Percentiles rank a stretch among this genome's conserved stretches.
phyloP scores from a whole-genome alignment of 805 yeast genomes.

The Hanseniaspora lindneri region DNA sequence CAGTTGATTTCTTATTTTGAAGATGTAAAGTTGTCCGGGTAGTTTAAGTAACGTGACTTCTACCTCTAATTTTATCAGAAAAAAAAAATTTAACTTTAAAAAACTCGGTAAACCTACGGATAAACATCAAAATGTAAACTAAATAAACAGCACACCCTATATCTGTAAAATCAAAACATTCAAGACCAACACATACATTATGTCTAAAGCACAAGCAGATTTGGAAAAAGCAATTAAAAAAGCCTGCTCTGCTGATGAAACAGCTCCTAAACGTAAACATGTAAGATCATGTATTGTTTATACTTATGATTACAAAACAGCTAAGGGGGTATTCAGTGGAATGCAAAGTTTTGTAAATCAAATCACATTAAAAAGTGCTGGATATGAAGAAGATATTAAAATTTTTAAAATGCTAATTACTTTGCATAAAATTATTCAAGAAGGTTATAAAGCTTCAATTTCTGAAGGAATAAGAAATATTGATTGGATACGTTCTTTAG shows the following conservation, averaged over 20 bases:
- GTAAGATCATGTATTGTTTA: constrained; percentile 90
- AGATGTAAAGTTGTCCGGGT: too few relatives aligned
- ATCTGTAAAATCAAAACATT: not conserved
- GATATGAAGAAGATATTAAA: constrained; percentile 58
- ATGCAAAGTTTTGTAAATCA: constrained; percentile 45
- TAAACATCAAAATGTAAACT: not conserved
- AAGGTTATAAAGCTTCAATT: constrained; percentile 83
- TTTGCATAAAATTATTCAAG: constrained; percentile 88
- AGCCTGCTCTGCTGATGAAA: constrained; percentile 75
- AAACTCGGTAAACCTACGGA: too few relatives aligned
- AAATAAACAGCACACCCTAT: not conserved
- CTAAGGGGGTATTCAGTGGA: constrained; percentile 74
- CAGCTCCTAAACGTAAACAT: constrained; percentile 91
- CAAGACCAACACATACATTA: constrained; percentile 1
- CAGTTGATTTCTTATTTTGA: too few relatives aligned
- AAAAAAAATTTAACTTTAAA: too few relatives aligned
- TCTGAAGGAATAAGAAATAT: constrained; percentile 68
- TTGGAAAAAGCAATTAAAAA: constrained; percentile 42
- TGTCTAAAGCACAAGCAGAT: constrained; percentile 32
- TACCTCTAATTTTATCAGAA: too few relatives aligned
- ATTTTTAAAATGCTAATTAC: constrained; percentile 74
- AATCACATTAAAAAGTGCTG: not conserved
- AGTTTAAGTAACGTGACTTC: too few relatives aligned
- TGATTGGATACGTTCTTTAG: constrained; percentile 63
- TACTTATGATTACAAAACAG: constrained; percentile 89